Base-by-base conservation (phyloP, 208 protist genomes). In the Wallacemonas sp. region DNA sequence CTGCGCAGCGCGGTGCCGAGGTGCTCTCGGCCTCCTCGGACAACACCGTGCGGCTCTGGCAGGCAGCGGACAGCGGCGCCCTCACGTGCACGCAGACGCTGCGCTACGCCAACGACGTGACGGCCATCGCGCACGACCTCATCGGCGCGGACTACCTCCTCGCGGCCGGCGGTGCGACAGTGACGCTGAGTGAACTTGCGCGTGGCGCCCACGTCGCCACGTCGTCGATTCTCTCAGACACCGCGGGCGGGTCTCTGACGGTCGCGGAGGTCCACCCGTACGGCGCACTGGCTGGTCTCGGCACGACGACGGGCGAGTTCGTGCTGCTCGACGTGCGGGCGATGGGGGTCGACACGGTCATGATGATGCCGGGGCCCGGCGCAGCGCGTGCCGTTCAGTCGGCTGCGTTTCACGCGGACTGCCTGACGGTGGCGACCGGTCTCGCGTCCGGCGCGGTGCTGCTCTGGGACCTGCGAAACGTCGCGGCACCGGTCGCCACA, bases 11-110 rank as follows among this genome's bases (percentile, higher is more conserved):
- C 23, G 55, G 47, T 5, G 56, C 61, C 24, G 75, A 96, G 23
- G 95, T 99, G 27, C 52, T 99, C 1, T 98, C 91, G 2, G 89
- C 94, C 1, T 97, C 95, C 1, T 98, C 99, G 63, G 99, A 99
- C 76, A 81, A 97, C 57, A 99, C 98, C 23, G 95, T 99, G 67
- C 85, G 97, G 24, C 98, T 99, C 54, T 99, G 98, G 98, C 90
- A 84, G 48, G 44, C 39, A 48, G 49, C 70, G 23, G 12, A 26
- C 21, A 66, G 61, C 1, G 33, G 49, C 16, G 36, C 69, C 36
- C 74, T 80, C 46, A 61, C 63, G 52, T 82, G 83, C 61, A 58
- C 39, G 11, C 70, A 68, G 17, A 85, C 79, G 33, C 65, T 88
- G 70, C 83, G 79, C 43, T 88, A 75, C 63, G 70, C 70, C 17